phyloP scores from a whole-genome alignment of 495 filamentous ascomycete genomes.

The Aspergillus wentii region DNA sequence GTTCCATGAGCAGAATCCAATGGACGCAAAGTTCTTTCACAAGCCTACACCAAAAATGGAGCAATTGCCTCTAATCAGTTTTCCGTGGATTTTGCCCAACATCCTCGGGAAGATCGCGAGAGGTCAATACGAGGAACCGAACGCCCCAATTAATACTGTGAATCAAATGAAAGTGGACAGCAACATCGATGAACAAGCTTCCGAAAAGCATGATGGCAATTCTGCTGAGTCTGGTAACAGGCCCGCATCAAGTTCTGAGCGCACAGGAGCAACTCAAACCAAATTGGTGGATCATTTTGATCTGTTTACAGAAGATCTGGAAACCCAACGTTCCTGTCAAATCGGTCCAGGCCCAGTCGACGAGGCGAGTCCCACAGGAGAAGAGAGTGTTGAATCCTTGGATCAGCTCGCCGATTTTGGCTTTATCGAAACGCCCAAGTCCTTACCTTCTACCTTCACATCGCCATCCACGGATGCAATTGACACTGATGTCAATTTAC shows the following conservation, averaged over 20 bases:
- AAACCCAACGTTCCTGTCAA: too few species aligned
- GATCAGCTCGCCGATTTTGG: conserved; percentile 19
- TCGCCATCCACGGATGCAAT: too few species aligned
- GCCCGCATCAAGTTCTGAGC: too few species aligned
- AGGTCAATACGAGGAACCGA: conserved; percentile 15
- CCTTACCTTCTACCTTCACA: neutral
- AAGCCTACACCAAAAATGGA: conserved; percentile 22
- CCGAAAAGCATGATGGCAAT: too few species aligned
- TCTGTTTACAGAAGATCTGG: too few species aligned
- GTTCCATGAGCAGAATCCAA: conserved; percentile 17
- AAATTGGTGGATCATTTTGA: too few species aligned
- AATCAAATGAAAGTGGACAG: too few species aligned
- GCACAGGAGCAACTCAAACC: neutral
- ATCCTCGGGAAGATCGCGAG: conserved; percentile 71
- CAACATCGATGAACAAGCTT: too few species aligned
- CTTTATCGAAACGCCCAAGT: conserved; percentile 1
- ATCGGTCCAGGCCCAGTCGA: too few species aligned
- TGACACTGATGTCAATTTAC: neutral
- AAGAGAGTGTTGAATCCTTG: conserved; percentile 6
- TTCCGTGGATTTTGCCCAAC: conserved; percentile 82
- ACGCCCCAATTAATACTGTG: too few species aligned
- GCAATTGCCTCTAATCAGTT: conserved; percentile 78
- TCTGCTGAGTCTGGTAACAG: neutral
- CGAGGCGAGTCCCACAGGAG: neutral
- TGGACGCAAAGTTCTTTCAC: conserved; percentile 24